Evolutionary conservation across 768 basidiomycete genomes (phyloP), one percentile per base, ranked within the genome.

Genomic region (Cystofilobasidium bisporidii): DNA sequence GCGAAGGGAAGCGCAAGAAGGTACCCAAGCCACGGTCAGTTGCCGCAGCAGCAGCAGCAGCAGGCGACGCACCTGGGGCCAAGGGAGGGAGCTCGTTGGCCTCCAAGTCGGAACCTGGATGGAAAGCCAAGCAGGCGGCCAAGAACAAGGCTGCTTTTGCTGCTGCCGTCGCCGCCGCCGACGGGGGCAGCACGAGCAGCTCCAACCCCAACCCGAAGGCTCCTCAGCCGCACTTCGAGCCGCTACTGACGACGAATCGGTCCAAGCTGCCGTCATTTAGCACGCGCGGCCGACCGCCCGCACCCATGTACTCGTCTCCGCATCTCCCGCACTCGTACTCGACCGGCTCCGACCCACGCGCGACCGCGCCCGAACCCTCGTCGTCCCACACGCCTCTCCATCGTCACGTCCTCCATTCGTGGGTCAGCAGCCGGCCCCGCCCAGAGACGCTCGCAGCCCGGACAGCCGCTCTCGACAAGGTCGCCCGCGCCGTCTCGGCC

Each of bases 401-500:
- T 22, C 30, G 28, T 11, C 5, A 12, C 18, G 28, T 56, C 1
- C 53, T 30, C 18, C 5, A 28, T 10, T 30, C 28, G 28, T 56
- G 53, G 53, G 53, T 56, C 53, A 15, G 2, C 28, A 56, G 53
- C 53, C 53, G 36, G 12, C 65, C 65, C 5, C 33, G 58, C 18
- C 24, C 45, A 12, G 48, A 26, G 17, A 66, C 65, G 1, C 22
- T 58, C 24, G 43, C n/a, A 0, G 58, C 65, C 26, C 58, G 65
- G 18, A 38, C 61, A 22, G 30, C 24, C 12, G 47, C 58, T 11
- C 32, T 66, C 24, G 58, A 66, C 15, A 50, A 45, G 28, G 58
- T 66, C 22, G 57, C 58, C 1, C 45, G 53, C 24, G 65, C 58
- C 17, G 58, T 61, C 17, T 32, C 65, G n/a, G 26, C 26, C 22